Evolutionary conservation across 257 asterid genomes (phyloP).

Genomic region (Solanum microdontum): DNA sequence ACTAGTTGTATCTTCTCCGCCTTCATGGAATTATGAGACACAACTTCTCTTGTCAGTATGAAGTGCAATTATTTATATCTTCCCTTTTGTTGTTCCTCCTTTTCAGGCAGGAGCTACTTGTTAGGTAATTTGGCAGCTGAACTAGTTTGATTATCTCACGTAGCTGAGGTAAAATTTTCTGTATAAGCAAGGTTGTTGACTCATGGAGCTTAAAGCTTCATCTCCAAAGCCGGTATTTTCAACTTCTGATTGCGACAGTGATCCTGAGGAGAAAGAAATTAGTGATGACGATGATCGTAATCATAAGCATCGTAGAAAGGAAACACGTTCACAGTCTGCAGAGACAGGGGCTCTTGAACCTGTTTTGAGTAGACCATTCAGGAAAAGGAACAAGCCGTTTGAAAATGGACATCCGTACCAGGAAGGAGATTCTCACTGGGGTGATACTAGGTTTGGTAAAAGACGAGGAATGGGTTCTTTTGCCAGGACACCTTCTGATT

Average conservation of each 20-base stretch:
- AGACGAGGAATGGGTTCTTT: constrained; percentile 45
- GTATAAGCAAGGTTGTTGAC: background rate
- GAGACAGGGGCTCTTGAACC: constrained; percentile 62
- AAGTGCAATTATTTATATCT: background rate
- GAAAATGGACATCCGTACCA: constrained; percentile 60
- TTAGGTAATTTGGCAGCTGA: background rate
- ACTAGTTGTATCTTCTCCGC: no score
- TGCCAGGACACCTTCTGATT: constrained; percentile 52
- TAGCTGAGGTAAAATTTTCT: background rate
- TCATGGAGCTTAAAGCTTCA: constrained; percentile 68
- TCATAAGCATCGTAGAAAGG: constrained; percentile 91
- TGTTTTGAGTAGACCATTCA: constrained; percentile 45
- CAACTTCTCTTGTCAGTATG: background rate
- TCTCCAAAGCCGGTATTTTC: constrained; percentile 56
- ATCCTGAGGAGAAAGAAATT: constrained; percentile 76
- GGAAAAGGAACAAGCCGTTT: constrained; percentile 63
- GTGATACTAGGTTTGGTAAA: constrained; percentile 58
- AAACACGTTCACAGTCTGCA: constrained; percentile 49
- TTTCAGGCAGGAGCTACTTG: background rate
- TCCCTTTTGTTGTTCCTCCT: background rate
- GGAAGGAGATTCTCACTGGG: constrained; percentile 52
- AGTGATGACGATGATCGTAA: constrained; percentile 98
- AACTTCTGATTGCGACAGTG: constrained; percentile 54
- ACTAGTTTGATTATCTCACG: background rate
- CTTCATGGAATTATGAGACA: no score